These are phyloP conservation scores for Irpex sp. DNA, from an alignment of 1,284 basidiomycete species.

Conservation along the genomic window DNA sequence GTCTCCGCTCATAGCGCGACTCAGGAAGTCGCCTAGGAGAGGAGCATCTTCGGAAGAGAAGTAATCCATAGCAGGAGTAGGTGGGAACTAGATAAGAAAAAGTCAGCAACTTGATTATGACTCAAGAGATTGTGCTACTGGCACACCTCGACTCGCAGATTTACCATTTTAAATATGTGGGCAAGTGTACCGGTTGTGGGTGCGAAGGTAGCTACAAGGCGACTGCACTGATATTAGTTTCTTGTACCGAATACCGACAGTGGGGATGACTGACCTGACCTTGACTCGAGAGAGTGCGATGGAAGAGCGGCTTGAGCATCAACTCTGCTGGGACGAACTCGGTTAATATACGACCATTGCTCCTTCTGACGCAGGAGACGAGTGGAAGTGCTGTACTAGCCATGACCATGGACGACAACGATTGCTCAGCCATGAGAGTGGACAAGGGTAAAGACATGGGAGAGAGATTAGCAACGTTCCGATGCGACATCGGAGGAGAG, in stretches of 20 bases:
- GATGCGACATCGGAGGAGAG: slow-evolving; percentile 4
- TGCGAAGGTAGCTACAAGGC: neutral
- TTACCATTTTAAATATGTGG: neutral
- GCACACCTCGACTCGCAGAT: neutral
- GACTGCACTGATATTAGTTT: neutral
- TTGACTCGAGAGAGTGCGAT: neutral
- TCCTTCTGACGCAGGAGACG: neutral
- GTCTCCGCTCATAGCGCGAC: neutral
- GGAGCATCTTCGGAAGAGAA: slow-evolving; percentile 9
- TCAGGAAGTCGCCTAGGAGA: slow-evolving; percentile 7
- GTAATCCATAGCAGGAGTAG: slow-evolving; percentile 6
- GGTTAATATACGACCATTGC: neutral
- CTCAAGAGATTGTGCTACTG: neutral
- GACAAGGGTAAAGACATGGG: neutral
- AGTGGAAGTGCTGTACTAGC: neutral
- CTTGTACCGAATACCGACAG: neutral
- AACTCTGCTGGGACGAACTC: neutral
- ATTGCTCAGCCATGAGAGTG: neutral
- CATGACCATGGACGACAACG: neutral
- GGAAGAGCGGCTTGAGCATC: neutral
- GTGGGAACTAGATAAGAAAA: neutral
- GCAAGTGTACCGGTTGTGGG: too few species aligned
- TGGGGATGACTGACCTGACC: neutral
- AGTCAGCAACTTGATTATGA: neutral
- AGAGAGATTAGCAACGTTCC: slow-evolving; percentile 4